phyloP scores from a whole-genome alignment of 805 yeast species.

The Cyberlindnera xylosilytica region DNA sequence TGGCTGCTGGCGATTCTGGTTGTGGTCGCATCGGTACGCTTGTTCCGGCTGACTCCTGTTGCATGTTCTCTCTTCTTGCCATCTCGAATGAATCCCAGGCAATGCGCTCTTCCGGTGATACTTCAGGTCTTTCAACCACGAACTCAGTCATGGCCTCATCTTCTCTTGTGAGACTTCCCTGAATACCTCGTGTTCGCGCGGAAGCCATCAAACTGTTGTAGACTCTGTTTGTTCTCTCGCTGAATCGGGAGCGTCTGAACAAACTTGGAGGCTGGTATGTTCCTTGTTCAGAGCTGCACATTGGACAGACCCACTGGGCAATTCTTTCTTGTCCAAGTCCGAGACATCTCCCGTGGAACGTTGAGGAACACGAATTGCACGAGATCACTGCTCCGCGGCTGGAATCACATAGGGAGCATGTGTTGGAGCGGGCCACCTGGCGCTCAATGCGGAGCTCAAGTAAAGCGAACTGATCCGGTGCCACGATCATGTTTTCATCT shows the following conservation, averaged over 20 bases:
- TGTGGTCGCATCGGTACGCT: background rate
- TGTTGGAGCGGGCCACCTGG: constrained; percentile 22
- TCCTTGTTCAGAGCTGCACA: constrained; percentile 43
- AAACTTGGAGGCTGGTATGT: constrained; percentile 17
- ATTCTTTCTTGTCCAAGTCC: constrained; percentile 27
- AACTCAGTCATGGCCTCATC: constrained; percentile 7
- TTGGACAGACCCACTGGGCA: constrained; percentile 46
- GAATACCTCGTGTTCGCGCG: constrained; percentile 3
- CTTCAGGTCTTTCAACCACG: constrained; percentile 11
- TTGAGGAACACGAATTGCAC: constrained; percentile 35
- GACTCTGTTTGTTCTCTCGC: constrained; percentile 28
- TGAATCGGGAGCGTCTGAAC: constrained; percentile 26
- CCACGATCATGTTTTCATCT: constrained; percentile 5
- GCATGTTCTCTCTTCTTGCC: constrained; percentile 12
- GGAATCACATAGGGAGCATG: constrained; percentile 25
- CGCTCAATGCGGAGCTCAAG: constrained; percentile 20
- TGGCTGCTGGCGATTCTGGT: background rate
- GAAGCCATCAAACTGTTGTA: constrained; percentile 18
- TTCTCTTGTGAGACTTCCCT: background rate
- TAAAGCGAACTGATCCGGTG: constrained; percentile 3
- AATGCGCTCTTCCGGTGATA: constrained; percentile 22
- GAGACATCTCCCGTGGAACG: constrained; percentile 40
- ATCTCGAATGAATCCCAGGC: constrained; percentile 26
- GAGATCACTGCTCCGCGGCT: constrained; percentile 16
- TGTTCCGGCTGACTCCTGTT: background rate